Percentiles rank a stretch among this genome's conserved stretches.
Evolutionary conservation across 1,284 basidiomycete genomes (phyloP).

Genomic region (Cryptococcus wingfieldii): DNA sequence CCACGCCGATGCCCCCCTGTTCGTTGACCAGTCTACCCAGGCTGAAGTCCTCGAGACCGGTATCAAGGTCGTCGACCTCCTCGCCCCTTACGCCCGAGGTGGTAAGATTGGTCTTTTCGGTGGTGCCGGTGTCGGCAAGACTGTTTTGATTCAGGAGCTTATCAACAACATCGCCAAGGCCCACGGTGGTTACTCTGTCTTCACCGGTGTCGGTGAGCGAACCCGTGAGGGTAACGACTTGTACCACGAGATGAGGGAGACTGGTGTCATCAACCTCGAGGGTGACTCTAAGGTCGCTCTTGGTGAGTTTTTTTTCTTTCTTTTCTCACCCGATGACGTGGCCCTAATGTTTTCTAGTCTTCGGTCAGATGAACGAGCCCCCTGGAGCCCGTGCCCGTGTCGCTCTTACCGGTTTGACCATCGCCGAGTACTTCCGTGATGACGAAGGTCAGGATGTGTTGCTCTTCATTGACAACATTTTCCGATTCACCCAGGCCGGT

Average conservation of each 20-base stretch:
- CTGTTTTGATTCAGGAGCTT: slow-evolving; percentile 91
- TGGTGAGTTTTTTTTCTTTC: slow-evolving; percentile 13
- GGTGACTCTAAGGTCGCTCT: slow-evolving; percentile 99
- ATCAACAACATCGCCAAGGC: slow-evolving; percentile 99
- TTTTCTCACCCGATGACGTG: not conserved
- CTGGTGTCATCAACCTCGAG: slow-evolving; percentile 98
- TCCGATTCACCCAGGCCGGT: slow-evolving; percentile 99
- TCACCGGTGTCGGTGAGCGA: slow-evolving; percentile 96
- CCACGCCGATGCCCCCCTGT: slow-evolving; percentile 92
- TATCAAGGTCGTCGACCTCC: slow-evolving; percentile 99
- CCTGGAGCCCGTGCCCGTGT: slow-evolving; percentile 99
- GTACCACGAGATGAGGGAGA: slow-evolving; percentile 99
- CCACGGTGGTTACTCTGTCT: slow-evolving; percentile 99
- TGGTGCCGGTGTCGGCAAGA: slow-evolving; percentile 99
- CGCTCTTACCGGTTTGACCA: slow-evolving; percentile 95
- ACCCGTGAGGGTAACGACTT: slow-evolving; percentile 99
- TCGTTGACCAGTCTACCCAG: slow-evolving; percentile 96
- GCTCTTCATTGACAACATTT: slow-evolving; percentile 99
- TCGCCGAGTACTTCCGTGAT: slow-evolving; percentile 99
- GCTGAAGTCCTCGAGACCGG: slow-evolving; percentile 98
- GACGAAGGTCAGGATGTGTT: slow-evolving; percentile 99
- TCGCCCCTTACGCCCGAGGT: slow-evolving; percentile 99
- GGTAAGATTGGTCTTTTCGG: slow-evolving; percentile 99
- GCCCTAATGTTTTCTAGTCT: slow-evolving; percentile 56
- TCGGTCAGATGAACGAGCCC: slow-evolving; percentile 99